Conservation (phyloP, 179 eudicot species). For the Spergularia azorica region DNA sequence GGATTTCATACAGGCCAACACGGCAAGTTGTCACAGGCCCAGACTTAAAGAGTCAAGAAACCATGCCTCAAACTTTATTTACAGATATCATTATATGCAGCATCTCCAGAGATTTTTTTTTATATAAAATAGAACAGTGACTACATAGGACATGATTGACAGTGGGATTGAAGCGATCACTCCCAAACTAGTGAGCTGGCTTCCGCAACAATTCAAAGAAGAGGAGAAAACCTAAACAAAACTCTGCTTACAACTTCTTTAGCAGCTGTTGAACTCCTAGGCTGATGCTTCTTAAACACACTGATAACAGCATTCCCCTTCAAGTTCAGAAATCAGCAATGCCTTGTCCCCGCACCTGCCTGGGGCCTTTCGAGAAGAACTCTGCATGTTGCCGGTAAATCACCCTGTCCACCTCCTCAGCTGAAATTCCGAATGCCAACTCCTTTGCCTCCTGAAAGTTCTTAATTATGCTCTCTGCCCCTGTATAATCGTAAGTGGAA, state of each 20-base stretch:
- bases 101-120: no score
- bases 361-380: conserved; percentile 5
- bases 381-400: neutral
- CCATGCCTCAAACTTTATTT: no score
- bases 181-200: no score
- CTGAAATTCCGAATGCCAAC: conserved; percentile 13
- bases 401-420: conserved; percentile 11
- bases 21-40: no score
- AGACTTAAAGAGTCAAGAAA: no score
- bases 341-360: neutral
- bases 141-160: no score
- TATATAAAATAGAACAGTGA: no score
- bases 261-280: neutral
- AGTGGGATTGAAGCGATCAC: no score
- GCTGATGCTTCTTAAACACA: neutral
- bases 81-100: no score
- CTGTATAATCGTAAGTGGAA: neutral
- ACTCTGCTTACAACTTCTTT: neutral
- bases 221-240: no score
- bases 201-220: no score
- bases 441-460: conserved; percentile 12
- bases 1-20: no score
- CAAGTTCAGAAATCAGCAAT: neutral
- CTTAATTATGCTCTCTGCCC: neutral
- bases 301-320: neutral